Base-by-base conservation (phyloP, 805 yeast species). In the Kurtzmaniella fragi region DNA sequence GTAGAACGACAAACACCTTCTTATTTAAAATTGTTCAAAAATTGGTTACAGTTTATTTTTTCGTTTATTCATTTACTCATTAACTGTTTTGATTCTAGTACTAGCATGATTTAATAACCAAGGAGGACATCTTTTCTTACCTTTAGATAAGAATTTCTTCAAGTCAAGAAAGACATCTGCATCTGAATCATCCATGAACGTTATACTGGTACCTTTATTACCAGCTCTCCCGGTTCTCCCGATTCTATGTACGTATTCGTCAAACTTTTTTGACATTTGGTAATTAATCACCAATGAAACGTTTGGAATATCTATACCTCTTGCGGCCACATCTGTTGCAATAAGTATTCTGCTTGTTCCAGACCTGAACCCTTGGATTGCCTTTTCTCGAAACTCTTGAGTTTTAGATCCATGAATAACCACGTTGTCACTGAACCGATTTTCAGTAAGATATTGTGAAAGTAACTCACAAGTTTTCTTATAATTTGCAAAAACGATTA, bases 161-260 rank as follows among this genome's bases (percentile, higher is more conserved):
- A 81, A 57, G 45, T 74, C 81, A 38, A 60, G 57, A 39, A 83
- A 69, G 1, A 79, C 62, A 1, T 64, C 73, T 11, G 62, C 58
- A 48, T 84, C 90, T 3, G 70, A 71, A 10, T 71, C 72, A 39
- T 76, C 78, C 45, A 89, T 57, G 46, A 86, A 84, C 0, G 96
- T 84, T 10, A 81, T 67, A 4, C 96, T 83, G 8, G 74, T 68
- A 33, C 99, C 99, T 5, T 56, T 56, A 34, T 76, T 78, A 0
- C 97, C 98, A 0, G 96, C 97, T 59, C 99, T 77, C 29, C 98
- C 99, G 0, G 99, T 91, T 63, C 99, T 80, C 41, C 99, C 99
- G 37, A 91, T 83, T 54, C 98, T 74, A 61, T 91, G 99, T 14
- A 91, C 77, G 50, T 89, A 91, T 42, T 84, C 90, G 45, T 89